Evolutionary conservation across 176 grass and related monocot species (phyloP).

Genomic region (Bothriochloa decipiens): DNA sequence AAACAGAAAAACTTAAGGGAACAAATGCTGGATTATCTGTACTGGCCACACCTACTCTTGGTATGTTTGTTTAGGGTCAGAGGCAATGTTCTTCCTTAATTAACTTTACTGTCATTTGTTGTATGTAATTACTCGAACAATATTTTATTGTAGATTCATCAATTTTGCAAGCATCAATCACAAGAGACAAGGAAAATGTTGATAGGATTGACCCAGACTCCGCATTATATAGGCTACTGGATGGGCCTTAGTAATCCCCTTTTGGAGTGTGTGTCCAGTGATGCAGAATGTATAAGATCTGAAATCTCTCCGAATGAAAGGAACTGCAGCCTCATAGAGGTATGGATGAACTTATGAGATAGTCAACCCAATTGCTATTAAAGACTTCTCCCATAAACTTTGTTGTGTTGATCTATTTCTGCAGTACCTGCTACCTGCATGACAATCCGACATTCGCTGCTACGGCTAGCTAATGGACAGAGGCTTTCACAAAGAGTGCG

Average conservation of each 20-base stretch:
- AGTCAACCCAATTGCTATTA: conserved; percentile 2
- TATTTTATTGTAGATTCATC: not conserved
- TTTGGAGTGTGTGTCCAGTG: not conserved
- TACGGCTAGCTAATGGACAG: conserved; percentile 88
- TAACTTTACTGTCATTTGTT: not conserved
- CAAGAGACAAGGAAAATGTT: not conserved
- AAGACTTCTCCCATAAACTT: not conserved
- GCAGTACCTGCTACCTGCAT: conserved; percentile 68
- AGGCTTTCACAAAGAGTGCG: conserved; percentile 72
- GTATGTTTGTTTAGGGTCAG: not conserved
- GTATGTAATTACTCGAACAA: not conserved
- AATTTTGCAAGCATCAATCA: not conserved
- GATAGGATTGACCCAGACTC: not conserved
- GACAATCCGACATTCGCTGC: conserved; percentile 64
- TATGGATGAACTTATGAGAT: not conserved
- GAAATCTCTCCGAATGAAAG: conserved; percentile 1
- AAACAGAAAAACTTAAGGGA: not conserved
- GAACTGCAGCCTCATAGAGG: not conserved
- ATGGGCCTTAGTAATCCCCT: not conserved
- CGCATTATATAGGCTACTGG: conserved; percentile 16
- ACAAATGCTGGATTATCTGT: not conserved
- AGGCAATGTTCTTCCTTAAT: not conserved
- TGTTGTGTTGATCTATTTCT: conserved; percentile 20
- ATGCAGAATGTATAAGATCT: conserved; percentile 10
- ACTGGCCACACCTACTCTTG: not conserved